These are phyloP conservation scores for Quercus wislizeni DNA, from an alignment of 306 rosid genomes.

Conservation along the genomic window DNA sequence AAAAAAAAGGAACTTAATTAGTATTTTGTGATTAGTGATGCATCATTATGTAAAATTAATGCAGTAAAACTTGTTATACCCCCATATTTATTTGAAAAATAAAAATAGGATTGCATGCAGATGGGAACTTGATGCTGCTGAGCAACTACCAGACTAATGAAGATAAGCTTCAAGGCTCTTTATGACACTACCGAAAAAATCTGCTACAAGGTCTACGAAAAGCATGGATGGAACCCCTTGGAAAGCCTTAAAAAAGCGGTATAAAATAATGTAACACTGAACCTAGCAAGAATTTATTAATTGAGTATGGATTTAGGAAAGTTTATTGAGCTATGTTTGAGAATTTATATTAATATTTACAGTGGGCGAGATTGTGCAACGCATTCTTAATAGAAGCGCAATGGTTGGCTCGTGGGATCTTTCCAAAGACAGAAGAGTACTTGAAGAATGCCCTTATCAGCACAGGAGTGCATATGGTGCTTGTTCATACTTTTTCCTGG, in stretches of 20 bases:
- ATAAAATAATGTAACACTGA: background rate
- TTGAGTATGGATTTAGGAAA: too few relatives aligned
- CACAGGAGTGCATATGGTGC: conserved; percentile 47
- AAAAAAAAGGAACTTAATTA: too few relatives aligned
- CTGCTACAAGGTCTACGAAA: background rate
- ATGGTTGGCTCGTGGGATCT: conserved; percentile 40
- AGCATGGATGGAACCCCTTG: conserved; percentile 34
- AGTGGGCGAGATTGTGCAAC: conserved; percentile 51
- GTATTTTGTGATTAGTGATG: too few relatives aligned
- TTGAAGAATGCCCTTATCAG: conserved; percentile 45
- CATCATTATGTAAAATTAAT: too few relatives aligned
- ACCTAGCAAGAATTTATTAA: too few relatives aligned
- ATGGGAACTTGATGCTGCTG: conserved; percentile 15
- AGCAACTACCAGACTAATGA: conserved; percentile 34
- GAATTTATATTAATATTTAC: background rate
- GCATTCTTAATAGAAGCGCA: conserved; percentile 55
- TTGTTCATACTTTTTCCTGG: conserved; percentile 36
- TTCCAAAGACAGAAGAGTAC: conserved; percentile 45
- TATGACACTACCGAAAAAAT: conserved; percentile 27
- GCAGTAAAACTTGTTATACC: too few relatives aligned
- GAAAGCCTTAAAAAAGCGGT: conserved; percentile 26
- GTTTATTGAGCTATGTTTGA: too few relatives aligned
- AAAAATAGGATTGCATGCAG: background rate
- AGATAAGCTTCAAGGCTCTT: conserved; percentile 33
- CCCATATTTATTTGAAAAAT: too few relatives aligned